A percentile compares a stretch with the other conserved stretches of the same genome.
These are phyloP conservation scores for Alternaria hordeiaustralica DNA, from an alignment of 2,329 filamentous ascomycete species.

Conservation along the genomic window DNA sequence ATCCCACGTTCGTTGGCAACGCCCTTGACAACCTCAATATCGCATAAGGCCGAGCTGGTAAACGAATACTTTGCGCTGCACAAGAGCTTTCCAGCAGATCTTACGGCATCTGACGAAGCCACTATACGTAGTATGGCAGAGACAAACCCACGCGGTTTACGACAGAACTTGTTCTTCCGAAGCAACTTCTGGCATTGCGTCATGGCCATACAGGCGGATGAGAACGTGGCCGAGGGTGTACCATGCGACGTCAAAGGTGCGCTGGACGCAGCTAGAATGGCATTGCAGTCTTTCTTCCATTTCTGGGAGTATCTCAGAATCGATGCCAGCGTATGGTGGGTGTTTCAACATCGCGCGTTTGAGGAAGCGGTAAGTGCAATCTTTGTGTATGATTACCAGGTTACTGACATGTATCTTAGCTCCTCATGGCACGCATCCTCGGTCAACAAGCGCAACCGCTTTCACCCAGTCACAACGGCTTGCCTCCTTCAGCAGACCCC, in stretches of 20 bases:
- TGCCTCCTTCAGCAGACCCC: constrained; percentile 40
- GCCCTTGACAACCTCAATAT: constrained; percentile 71
- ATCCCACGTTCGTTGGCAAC: constrained; percentile 75
- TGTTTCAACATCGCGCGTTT: constrained; percentile 81
- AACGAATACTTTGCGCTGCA: constrained; percentile 74
- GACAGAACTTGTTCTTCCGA: constrained; percentile 79
- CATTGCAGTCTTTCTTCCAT: constrained; percentile 76
- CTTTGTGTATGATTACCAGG: background rate
- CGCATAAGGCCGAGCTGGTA: constrained; percentile 73
- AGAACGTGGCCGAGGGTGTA: constrained; percentile 63
- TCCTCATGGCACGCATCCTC: constrained; percentile 50
- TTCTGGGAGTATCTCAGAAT: constrained; percentile 71
- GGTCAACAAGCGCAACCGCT: constrained; percentile 44
- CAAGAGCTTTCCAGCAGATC: constrained; percentile 72
- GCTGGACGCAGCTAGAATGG: constrained; percentile 77
- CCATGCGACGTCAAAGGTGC: constrained; percentile 69
- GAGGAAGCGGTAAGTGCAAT: constrained; percentile 72
- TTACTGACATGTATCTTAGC: constrained; percentile 20
- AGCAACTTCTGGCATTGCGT: constrained; percentile 84
- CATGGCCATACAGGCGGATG: constrained; percentile 77
- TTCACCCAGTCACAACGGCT: constrained; percentile 29
- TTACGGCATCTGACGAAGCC: constrained; percentile 71
- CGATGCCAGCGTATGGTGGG: constrained; percentile 84
- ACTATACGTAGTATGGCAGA: constrained; percentile 64
- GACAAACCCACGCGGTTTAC: constrained; percentile 70